Conservation (phyloP, 768 basidiomycete species). For the Harrya chromipes region DNA sequence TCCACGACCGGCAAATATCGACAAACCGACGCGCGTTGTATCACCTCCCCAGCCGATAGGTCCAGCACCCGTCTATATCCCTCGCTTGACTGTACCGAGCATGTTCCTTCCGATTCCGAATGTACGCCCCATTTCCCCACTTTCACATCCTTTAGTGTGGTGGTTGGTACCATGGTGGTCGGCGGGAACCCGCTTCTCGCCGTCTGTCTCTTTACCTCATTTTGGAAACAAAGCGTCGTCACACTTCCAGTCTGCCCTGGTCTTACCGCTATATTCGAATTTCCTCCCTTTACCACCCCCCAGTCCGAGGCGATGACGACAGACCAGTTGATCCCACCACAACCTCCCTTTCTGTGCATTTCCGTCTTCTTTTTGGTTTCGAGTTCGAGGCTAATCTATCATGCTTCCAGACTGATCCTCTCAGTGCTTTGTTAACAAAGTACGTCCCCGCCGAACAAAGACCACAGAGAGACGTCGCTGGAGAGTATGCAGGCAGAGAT, state of each 20-base stretch:
- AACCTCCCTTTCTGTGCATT: constrained; percentile 8
- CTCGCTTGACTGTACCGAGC: constrained; percentile 65
- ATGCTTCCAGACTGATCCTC: constrained; percentile 66
- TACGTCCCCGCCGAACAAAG: constrained; percentile 78
- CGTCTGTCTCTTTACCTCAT: constrained; percentile 34
- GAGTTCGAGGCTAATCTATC: constrained; percentile 2
- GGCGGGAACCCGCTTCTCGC: constrained; percentile 35
- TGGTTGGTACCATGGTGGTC: constrained; percentile 45
- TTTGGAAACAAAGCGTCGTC: constrained; percentile 1
- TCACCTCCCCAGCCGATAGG: constrained; percentile 37
- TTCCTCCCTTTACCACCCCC: background rate
- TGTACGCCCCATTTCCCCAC: constrained; percentile 55
- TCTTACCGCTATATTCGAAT: constrained; percentile 6
- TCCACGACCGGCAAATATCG: constrained; percentile 30
- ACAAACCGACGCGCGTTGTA: constrained; percentile 53
- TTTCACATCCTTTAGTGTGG: constrained; percentile 55
- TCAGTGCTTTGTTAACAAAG: constrained; percentile 79
- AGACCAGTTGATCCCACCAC: constrained; percentile 3
- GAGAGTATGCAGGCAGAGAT: constrained; percentile 71
- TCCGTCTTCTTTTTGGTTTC: background rate
- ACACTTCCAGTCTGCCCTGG: background rate
- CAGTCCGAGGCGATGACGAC: constrained; percentile 3
- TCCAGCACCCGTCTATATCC: constrained; percentile 48
- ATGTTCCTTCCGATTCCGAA: constrained; percentile 91
- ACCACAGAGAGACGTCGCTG: constrained; percentile 67